A percentile compares a stretch with the other conserved stretches of the same genome.
Evolutionary conservation across 2,329 filamentous ascomycete genomes (phyloP).

Genomic region (Paraphaeosphaeria minitans): DNA sequence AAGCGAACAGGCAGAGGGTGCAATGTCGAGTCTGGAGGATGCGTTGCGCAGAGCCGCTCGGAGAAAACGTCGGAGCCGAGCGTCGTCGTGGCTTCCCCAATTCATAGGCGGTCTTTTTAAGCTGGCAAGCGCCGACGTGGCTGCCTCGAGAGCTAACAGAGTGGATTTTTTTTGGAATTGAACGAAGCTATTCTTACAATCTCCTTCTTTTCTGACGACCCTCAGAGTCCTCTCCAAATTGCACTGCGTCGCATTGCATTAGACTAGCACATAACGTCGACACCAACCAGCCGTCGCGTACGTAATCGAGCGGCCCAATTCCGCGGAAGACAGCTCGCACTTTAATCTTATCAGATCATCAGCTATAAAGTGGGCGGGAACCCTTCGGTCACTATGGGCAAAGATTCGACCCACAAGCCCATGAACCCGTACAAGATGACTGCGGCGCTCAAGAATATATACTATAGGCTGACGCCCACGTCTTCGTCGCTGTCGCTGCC

Average conservation of each 20-base stretch:
- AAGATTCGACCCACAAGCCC: conserved; percentile 29
- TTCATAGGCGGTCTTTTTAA: background rate
- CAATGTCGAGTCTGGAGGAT: background rate
- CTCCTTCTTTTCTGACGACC: background rate
- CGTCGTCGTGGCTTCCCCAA: conserved; percentile 1
- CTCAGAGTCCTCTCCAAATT: background rate
- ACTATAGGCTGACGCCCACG: conserved; percentile 43
- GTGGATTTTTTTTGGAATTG: background rate
- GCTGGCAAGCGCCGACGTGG: background rate
- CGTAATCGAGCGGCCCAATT: conserved; percentile 33
- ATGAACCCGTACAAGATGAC: conserved; percentile 45
- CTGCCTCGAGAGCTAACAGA: background rate
- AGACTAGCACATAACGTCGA: background rate
- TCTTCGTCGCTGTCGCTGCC: conserved; percentile 39
- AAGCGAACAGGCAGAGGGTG: background rate
- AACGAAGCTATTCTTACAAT: background rate
- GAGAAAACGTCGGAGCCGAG: conserved; percentile 11
- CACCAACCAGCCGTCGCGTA: conserved; percentile 13
- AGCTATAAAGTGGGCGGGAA: conserved; percentile 19
- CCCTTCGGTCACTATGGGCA: conserved; percentile 23
- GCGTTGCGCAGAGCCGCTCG: conserved; percentile 6
- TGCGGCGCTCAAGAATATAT: conserved; percentile 43
- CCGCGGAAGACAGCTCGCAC: conserved; percentile 28
- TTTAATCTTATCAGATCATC: conserved; percentile 42
- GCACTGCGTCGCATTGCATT: background rate